Percentiles rank a stretch among this genome's conserved stretches.
Evolutionary conservation across 441 rosid species (phyloP).

Genomic region (Gossypium schwendimanii): DNA sequence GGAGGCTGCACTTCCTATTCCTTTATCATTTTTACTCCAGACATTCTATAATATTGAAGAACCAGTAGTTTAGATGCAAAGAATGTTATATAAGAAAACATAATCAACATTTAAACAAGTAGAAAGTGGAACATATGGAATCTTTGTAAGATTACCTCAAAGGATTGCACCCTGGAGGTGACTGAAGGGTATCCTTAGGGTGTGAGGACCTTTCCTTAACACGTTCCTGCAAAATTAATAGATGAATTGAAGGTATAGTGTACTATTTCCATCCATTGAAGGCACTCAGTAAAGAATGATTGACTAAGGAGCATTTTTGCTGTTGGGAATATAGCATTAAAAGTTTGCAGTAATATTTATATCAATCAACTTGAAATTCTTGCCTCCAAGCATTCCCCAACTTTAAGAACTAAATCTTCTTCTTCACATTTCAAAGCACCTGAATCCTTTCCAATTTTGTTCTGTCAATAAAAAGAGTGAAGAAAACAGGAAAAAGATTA

Average conservation of each 20-base stretch:
- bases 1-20: constrained; percentile 51
- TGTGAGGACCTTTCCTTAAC: constrained; percentile 67
- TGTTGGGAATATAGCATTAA: not conserved
- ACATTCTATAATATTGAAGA: constrained; percentile 36
- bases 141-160: not conserved
- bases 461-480: constrained; percentile 37
- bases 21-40: constrained; percentile 41
- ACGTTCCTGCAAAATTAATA: constrained; percentile 53
- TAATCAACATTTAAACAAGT: not conserved
- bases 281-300: not conserved
- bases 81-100: constrained; percentile 9
- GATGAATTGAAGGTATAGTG: not conserved
- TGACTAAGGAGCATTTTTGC: not conserved
- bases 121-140: constrained; percentile 5
- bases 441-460: constrained; percentile 75
- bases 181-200: constrained; percentile 47
- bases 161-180: constrained; percentile 44
- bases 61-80: constrained; percentile 20
- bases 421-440: constrained; percentile 55
- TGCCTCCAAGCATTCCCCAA: constrained; percentile 93
- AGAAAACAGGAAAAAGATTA: constrained; percentile 12
- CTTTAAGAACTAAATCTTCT: constrained; percentile 80
- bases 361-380: constrained; percentile 24
- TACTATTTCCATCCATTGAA: not conserved
- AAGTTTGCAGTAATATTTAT: not conserved